Conservation (phyloP, 202 grass and related monocot species). For the Sporobolus alterniflorus region DNA sequence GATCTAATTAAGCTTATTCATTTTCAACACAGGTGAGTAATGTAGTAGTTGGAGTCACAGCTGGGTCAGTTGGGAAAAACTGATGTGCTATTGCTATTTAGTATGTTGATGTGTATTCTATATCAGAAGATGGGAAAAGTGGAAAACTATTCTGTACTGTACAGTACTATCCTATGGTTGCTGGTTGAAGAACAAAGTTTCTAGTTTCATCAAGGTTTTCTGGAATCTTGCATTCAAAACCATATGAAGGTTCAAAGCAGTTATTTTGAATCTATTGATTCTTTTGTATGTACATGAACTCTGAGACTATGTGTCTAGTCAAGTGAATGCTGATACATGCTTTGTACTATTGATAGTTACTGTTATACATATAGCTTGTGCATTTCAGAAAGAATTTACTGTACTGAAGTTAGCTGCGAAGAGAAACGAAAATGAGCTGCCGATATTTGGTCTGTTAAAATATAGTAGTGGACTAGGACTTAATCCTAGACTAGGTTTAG, state of each 20-base stretch:
- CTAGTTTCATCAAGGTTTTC: slow-evolving; percentile 8
- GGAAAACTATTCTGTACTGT: slow-evolving; percentile 5
- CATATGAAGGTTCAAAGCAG: slow-evolving; percentile 12
- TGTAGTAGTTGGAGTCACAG: slow-evolving; percentile 88
- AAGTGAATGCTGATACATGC: neutral
- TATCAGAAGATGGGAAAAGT: slow-evolving; percentile 20
- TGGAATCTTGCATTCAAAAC: slow-evolving; percentile 22
- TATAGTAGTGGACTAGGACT: no score
- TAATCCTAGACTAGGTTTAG: no score
- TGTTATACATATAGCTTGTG: neutral
- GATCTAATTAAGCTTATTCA: slow-evolving; percentile 8
- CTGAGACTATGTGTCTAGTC: neutral
- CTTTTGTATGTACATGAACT: slow-evolving; percentile 45
- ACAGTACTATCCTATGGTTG: slow-evolving; percentile 27
- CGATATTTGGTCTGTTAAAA: no score
- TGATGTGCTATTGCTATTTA: slow-evolving; percentile 20
- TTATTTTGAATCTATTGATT: slow-evolving; percentile 42
- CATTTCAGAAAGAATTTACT: neutral
- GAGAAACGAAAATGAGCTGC: neutral
- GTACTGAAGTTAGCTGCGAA: neutral
- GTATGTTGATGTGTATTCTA: slow-evolving; percentile 23
- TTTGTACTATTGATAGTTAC: neutral
- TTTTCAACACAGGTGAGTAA: slow-evolving; percentile 78
- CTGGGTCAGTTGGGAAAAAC: slow-evolving; percentile 77
- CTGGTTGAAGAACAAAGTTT: slow-evolving; percentile 30